phyloP scores from a whole-genome alignment of 2,329 filamentous ascomycete species.

The Pestalotiopsis sp. region DNA sequence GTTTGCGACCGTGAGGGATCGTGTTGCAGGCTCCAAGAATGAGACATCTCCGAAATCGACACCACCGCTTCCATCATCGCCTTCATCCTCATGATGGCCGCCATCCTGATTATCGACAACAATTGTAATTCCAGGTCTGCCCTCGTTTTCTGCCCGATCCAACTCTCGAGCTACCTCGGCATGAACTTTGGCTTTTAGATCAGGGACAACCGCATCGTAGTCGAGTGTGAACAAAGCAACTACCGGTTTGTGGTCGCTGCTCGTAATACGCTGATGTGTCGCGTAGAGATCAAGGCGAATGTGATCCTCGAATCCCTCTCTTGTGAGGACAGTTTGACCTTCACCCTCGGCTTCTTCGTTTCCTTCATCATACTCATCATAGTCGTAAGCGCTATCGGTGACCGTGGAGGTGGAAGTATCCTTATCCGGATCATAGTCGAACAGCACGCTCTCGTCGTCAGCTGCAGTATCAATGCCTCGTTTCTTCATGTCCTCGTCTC shows the following conservation, averaged over 20 bases:
- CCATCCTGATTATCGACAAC: constrained; percentile 67
- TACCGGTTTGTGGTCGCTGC: constrained; percentile 94
- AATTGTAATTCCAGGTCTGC: constrained; percentile 77
- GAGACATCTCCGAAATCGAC: constrained; percentile 78
- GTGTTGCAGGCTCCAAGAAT: constrained; percentile 65
- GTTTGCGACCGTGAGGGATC: constrained; percentile 83
- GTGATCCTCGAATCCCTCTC: constrained; percentile 56
- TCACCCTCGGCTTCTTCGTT: constrained; percentile 45
- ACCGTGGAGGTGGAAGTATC: constrained; percentile 56
- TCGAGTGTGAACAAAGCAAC: constrained; percentile 79
- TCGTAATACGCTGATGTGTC: constrained; percentile 85
- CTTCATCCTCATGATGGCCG: constrained; percentile 28
- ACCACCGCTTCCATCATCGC: constrained; percentile 49
- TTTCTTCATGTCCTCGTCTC: constrained; percentile 82
- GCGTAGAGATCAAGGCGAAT: constrained; percentile 69
- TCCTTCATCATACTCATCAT: constrained; percentile 29
- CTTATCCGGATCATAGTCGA: constrained; percentile 84
- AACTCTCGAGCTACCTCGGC: constrained; percentile 85
- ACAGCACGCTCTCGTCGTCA: constrained; percentile 81
- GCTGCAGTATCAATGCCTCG: constrained; percentile 71
- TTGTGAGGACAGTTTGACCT: constrained; percentile 52
- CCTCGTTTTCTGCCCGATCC: constrained; percentile 90
- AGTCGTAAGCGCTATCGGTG: constrained; percentile 20
- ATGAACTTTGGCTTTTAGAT: constrained; percentile 80
- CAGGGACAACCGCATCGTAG: constrained; percentile 83